Conservation (phyloP, 768 basidiomycete genomes). For the Sarcomyxa edulis region DNA sequence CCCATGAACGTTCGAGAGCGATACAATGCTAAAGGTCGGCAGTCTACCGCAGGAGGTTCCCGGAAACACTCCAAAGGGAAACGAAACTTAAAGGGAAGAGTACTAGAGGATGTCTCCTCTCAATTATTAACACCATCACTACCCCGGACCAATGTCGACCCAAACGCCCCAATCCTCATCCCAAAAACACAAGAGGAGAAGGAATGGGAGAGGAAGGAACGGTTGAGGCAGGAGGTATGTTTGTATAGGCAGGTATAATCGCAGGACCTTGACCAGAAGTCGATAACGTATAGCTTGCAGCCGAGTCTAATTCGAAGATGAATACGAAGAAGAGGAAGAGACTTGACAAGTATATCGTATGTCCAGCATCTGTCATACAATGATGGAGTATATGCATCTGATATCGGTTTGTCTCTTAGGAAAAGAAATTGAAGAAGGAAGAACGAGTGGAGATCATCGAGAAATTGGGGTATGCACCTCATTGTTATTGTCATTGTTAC, state of each 20-base stretch:
- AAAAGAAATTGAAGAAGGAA: slow-evolving; percentile 91
- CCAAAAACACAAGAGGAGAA: slow-evolving; percentile 59
- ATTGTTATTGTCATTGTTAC: no score
- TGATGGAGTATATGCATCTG: no score
- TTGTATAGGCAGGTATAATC: neutral
- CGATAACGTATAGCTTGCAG: slow-evolving; percentile 28
- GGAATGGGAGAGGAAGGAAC: slow-evolving; percentile 54
- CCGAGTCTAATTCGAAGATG: slow-evolving; percentile 65
- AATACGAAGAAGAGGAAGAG: slow-evolving; percentile 83
- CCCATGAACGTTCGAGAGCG: slow-evolving; percentile 21
- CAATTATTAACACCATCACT: slow-evolving; percentile 1
- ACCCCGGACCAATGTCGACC: slow-evolving; percentile 29
- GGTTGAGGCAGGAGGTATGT: slow-evolving; percentile 54
- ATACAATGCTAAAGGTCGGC: slow-evolving; percentile 66
- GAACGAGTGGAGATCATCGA: slow-evolving; percentile 72
- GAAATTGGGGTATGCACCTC: no score
- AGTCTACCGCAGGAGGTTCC: slow-evolving; percentile 46
- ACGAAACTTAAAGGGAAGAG: slow-evolving; percentile 19
- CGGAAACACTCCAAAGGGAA: slow-evolving; percentile 60
- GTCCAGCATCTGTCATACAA: slow-evolving; percentile 23
- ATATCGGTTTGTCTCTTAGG: slow-evolving; percentile 37
- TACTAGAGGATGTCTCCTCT: slow-evolving; percentile 9
- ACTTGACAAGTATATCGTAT: slow-evolving; percentile 88
- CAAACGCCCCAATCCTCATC: slow-evolving; percentile 54
- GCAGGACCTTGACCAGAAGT: slow-evolving; percentile 3